Evolutionary conservation across 768 basidiomycete genomes (phyloP).

Genomic region (Dentipellis sp.): DNA sequence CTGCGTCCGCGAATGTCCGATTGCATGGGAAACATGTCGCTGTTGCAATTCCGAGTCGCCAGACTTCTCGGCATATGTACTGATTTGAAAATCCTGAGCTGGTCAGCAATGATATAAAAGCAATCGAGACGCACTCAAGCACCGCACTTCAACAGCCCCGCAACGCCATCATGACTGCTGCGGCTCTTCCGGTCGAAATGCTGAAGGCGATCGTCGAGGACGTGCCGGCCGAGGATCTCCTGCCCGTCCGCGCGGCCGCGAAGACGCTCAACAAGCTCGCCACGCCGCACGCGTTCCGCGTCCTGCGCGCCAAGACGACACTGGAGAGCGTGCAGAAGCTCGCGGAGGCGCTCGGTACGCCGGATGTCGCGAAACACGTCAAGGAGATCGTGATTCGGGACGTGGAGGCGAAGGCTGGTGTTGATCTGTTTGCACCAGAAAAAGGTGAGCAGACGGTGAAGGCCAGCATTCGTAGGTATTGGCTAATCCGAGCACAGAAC

Average conservation of each 20-base stretch:
- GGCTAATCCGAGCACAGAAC: too few species aligned
- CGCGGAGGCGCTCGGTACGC: neutral
- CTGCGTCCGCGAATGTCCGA: too few species aligned
- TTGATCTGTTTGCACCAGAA: neutral
- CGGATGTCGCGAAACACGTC: neutral
- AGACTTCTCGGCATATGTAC: too few species aligned
- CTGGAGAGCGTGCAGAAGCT: neutral
- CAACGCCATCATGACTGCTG: neutral
- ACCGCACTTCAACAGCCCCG: neutral
- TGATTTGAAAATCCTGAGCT: too few species aligned
- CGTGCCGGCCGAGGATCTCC: neutral
- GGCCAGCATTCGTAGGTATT: too few species aligned
- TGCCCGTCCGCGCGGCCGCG: neutral
- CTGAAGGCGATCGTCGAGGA: neutral
- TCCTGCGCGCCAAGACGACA: neutral
- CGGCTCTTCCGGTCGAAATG: neutral
- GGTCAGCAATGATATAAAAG: too few species aligned
- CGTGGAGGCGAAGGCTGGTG: neutral
- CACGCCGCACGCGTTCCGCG: neutral
- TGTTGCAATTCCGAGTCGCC: too few species aligned
- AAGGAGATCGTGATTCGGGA: neutral
- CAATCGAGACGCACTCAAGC: neutral
- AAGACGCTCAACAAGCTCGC: neutral
- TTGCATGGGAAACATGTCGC: too few species aligned
- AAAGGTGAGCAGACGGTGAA: neutral